Conservation (phyloP, 1,284 basidiomycete genomes). For the Tylopilus orsonianus region DNA sequence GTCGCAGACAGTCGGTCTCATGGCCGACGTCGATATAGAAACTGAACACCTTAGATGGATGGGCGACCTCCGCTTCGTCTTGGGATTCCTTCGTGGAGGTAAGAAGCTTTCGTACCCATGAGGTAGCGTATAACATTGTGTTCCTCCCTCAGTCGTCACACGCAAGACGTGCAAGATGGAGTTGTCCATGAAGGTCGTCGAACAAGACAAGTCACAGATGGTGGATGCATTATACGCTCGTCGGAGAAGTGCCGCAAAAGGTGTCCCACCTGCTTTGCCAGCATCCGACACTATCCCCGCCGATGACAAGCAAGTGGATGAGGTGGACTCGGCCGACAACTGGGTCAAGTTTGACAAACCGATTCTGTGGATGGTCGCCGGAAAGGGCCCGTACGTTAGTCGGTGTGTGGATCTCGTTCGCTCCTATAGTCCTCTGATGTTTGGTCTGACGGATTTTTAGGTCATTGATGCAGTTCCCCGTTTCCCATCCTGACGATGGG, state of each 20-base stretch:
- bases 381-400: conserved; percentile 71
- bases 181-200: conserved; percentile 69
- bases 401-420: conserved; percentile 40
- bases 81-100: conserved; percentile 79
- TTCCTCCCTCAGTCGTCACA: conserved; percentile 48
- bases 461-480: conserved; percentile 87
- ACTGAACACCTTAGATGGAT: conserved; percentile 91
- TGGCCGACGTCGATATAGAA: conserved; percentile 88
- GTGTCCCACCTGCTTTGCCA: conserved; percentile 21
- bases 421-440: neutral
- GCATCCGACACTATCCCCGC: conserved; percentile 16
- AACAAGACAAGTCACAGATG: conserved; percentile 77
- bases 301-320: conserved; percentile 23
- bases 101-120: conserved; percentile 17
- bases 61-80: conserved; percentile 89
- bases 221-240: conserved; percentile 42
- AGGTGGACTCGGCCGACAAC: conserved; percentile 42
- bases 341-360: conserved; percentile 74
- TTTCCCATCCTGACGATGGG: conserved; percentile 77
- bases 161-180: conserved; percentile 70
- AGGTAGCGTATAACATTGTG: neutral
- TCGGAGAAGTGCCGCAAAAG: conserved; percentile 32
- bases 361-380: conserved; percentile 69
- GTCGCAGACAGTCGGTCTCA: conserved; percentile 84
- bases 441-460: conserved; percentile 37